Evolutionary conservation across 2,329 filamentous ascomycete species (phyloP).

Genomic region (Emmonsiellopsis sp.): DNA sequence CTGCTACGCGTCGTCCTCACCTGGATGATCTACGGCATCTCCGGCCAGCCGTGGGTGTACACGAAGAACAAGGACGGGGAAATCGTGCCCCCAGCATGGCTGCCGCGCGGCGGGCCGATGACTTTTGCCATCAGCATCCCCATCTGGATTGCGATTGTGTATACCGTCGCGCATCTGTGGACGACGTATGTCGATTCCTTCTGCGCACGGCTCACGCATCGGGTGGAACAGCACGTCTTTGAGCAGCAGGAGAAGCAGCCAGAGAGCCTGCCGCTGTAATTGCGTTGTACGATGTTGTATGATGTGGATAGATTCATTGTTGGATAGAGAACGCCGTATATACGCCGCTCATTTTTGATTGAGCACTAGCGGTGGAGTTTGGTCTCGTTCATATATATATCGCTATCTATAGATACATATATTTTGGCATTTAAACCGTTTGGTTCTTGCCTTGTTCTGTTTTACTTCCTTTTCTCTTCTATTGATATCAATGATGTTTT

Average conservation of each 20-base stretch:
- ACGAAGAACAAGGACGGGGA: conserved; percentile 32
- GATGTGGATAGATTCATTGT: background rate
- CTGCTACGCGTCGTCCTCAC: conserved; percentile 42
- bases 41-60: conserved; percentile 35
- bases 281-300: background rate
- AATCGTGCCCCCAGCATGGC: conserved; percentile 31
- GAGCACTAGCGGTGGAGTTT: no score
- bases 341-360: background rate
- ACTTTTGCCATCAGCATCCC: conserved; percentile 37
- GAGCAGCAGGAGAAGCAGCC: conserved; percentile 30
- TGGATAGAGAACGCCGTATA: background rate
- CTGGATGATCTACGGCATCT: conserved; percentile 45
- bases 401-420: no score
- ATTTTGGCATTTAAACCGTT: no score
- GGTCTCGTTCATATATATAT: no score
- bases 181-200: conserved; percentile 43
- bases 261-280: background rate
- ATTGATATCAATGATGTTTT: no score
- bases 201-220: conserved; percentile 40
- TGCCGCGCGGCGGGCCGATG: conserved; percentile 31
- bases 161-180: conserved; percentile 41
- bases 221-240: conserved; percentile 41
- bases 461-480: no score
- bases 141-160: conserved; percentile 38
- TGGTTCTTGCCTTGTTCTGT: no score